A percentile compares a stretch with the other conserved stretches of the same genome.
These are phyloP conservation scores for Tilletia indica DNA, from an alignment of 1,284 basidiomycete species.

Conservation along the genomic window DNA sequence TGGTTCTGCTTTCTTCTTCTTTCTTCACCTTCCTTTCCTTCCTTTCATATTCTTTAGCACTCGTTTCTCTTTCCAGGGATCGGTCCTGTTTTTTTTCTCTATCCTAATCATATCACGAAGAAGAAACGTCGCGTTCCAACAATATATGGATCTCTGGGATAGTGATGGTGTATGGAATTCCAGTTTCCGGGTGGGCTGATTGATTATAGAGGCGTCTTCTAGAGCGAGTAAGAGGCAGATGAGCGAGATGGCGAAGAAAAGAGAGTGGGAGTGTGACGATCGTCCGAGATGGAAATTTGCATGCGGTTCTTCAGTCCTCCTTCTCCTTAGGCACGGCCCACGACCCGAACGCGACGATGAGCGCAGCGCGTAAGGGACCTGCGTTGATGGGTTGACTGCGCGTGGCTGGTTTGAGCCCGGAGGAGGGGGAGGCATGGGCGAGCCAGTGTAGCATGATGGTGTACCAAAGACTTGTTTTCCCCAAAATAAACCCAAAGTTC, in stretches of 20 bases:
- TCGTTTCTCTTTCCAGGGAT: too few relatives aligned
- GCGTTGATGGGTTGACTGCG: background rate
- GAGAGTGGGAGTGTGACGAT: too few relatives aligned
- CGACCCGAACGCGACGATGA: background rate
- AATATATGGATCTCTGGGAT: too few relatives aligned
- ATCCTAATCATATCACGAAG: too few relatives aligned
- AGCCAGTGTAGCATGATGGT: constrained; percentile 24
- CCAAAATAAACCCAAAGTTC: too few relatives aligned
- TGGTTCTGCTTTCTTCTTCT: background rate
- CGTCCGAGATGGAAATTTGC: background rate
- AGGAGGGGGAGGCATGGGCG: constrained; percentile 1
- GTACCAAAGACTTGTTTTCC: constrained; percentile 20
- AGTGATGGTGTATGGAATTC: too few relatives aligned
- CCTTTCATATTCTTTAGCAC: background rate
- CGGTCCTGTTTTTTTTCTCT: background rate
- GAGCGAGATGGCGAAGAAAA: too few relatives aligned
- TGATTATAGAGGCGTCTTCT: too few relatives aligned
- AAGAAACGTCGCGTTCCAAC: too few relatives aligned
- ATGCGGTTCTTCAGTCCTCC: background rate
- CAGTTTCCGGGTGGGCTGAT: too few relatives aligned
- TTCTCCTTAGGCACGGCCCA: constrained; percentile 6
- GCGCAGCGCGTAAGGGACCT: background rate
- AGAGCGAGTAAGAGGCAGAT: too few relatives aligned
- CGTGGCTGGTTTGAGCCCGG: constrained; percentile 1
- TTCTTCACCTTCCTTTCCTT: background rate